These are phyloP conservation scores for Tolypocladium endophyticum DNA, from an alignment of 2,329 filamentous ascomycete genomes.

Conservation along the genomic window DNA sequence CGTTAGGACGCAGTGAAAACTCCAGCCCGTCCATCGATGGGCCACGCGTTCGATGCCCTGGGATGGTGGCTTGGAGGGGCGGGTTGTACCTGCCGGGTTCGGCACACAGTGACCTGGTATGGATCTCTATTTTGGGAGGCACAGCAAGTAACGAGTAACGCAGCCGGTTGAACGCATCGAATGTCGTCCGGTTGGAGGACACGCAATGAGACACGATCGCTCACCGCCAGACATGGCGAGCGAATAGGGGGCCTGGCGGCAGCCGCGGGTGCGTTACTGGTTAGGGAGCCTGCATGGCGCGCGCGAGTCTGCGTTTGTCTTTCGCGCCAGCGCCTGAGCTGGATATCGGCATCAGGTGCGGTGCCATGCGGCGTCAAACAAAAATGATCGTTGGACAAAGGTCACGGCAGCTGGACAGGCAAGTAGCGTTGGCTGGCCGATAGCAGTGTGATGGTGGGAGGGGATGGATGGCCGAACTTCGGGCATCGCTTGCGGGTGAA, in stretches of 20 bases:
- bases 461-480: neutral
- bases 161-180: neutral
- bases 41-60: neutral
- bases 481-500: no score
- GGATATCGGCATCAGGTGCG: neutral
- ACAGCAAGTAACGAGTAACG: neutral
- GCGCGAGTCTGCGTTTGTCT: neutral
- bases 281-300: neutral
- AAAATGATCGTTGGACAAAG: neutral
- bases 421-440: neutral
- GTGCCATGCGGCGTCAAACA: neutral
- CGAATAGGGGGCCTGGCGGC: neutral
- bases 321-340: neutral
- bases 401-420: neutral
- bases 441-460: neutral
- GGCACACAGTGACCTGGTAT: neutral
- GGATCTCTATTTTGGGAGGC: neutral
- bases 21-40: neutral
- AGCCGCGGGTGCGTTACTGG: neutral
- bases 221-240: neutral
- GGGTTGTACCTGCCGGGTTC: neutral
- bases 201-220: neutral
- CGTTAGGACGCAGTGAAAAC: neutral
- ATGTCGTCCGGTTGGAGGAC: neutral
- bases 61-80: neutral